Base-by-base conservation (phyloP, 2,329 filamentous ascomycete species). In the Fusarium palustre region DNA sequence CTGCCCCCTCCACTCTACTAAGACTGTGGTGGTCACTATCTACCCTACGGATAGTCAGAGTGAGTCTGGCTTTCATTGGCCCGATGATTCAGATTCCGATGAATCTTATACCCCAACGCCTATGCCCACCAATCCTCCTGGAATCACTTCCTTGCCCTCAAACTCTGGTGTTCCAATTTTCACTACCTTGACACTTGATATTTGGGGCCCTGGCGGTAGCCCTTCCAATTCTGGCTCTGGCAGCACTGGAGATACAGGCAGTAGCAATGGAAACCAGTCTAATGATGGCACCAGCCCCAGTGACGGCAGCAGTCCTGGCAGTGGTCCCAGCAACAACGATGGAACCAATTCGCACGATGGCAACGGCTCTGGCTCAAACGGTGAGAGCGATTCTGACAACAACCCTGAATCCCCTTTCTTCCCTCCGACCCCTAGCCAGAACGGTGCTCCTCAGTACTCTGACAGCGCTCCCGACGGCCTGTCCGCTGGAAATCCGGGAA, bases 21-120 rank as follows among this genome's bases (percentile, higher is more conserved):
- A 78, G 36, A 86, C 84, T 39, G 79, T 86, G 64, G 83, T 85
- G 69, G 75, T 87, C 67, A 86, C 85, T 34, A 76, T 85, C 50
- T 78, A 77, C 54, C 79, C 81, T 16, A 74, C 76, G 59, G 74
- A 69, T 45, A 65, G 77, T 8, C 69, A 75, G 25, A 73, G 47
- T 11, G 57, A 72, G 48, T 68, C 68, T 47, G 56, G 50, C 25
- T 70, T 60, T 45, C 60, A 49, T 45, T 54, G 46, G 58, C 55
- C 66, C 38, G 58, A 63, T 52, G 70, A 63, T 42, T 58, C 68
- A 10, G 68, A 56, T 43, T 57, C 74, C 28, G 67, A 67, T 22
- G 68, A 66, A 25, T 72, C 74, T 39, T 52, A 58, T 47, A 55
- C 56, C 20, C 58, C 66, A 38, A 66, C 73, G 30, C 77, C 77